These are phyloP conservation scores for Cephaloascus fragrans DNA, from an alignment of 805 yeast species.

Conservation along the genomic window DNA sequence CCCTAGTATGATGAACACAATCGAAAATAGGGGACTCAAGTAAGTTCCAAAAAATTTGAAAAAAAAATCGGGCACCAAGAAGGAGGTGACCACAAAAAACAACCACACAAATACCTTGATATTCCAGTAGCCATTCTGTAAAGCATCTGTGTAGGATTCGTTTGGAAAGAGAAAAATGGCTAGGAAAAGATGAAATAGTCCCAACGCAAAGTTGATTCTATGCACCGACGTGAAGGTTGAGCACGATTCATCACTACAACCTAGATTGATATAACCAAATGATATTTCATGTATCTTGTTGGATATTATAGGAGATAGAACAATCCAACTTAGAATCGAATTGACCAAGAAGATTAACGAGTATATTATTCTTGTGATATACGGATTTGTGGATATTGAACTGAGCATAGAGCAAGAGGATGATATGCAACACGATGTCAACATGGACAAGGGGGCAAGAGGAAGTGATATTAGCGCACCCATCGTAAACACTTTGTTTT, in stretches of 20 bases:
- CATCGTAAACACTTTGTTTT: slow-evolving; percentile 29
- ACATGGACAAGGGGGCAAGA: slow-evolving; percentile 45
- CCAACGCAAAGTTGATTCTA: slow-evolving; percentile 81
- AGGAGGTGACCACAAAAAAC: slow-evolving; percentile 47
- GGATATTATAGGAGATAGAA: slow-evolving; percentile 71
- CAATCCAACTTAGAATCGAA: slow-evolving; percentile 86
- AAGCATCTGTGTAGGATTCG: slow-evolving; percentile 63
- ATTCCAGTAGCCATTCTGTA: slow-evolving; percentile 93
- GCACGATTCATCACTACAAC: slow-evolving; percentile 78
- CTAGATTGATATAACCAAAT: slow-evolving; percentile 57
- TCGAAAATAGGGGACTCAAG: slow-evolving; percentile 75
- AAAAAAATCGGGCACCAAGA: slow-evolving; percentile 78
- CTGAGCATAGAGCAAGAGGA: slow-evolving; percentile 63
- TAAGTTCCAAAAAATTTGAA: slow-evolving; percentile 88
- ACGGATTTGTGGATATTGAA: slow-evolving; percentile 54
- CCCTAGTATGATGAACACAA: slow-evolving; percentile 82
- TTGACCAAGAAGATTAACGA: slow-evolving; percentile 71
- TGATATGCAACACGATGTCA: slow-evolving; percentile 75
- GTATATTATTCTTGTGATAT: slow-evolving; percentile 80
- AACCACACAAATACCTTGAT: slow-evolving; percentile 57
- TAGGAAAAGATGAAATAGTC: slow-evolving; percentile 62
- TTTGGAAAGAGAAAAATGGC: slow-evolving; percentile 66
- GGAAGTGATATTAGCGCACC: slow-evolving; percentile 71
- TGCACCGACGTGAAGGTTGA: slow-evolving; percentile 91
- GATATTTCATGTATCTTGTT: slow-evolving; percentile 64